Evolutionary conservation across 1,284 basidiomycete species (phyloP).

Genomic region (Erythrobasidium hasegawianum): DNA sequence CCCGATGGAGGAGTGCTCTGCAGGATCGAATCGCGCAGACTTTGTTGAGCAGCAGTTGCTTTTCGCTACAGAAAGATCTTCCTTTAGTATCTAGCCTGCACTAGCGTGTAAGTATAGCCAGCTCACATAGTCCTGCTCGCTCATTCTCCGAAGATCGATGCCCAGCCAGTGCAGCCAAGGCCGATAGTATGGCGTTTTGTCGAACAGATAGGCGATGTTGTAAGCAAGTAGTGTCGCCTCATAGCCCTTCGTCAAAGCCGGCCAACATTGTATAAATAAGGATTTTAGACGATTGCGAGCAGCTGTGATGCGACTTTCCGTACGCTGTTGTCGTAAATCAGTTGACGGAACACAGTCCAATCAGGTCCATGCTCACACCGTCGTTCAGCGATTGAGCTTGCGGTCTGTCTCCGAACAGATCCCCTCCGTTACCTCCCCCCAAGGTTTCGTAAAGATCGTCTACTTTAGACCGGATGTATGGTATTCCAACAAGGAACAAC

Average conservation of each 20-base stretch:
- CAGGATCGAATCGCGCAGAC: constrained; percentile 36
- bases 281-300: neutral
- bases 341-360: too few species aligned
- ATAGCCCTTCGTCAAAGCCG: constrained; percentile 70
- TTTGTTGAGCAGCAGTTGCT: constrained; percentile 51
- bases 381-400: neutral
- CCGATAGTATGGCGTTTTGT: constrained; percentile 77
- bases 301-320: neutral
- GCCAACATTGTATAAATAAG: constrained; percentile 56
- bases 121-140: constrained; percentile 62
- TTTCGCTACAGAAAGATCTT: too few species aligned
- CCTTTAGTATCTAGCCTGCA: too few species aligned
- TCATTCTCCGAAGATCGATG: constrained; percentile 72
- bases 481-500: constrained; percentile 60
- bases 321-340: neutral
- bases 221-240: constrained; percentile 77
- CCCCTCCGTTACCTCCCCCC: constrained; percentile 68
- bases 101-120: too few species aligned
- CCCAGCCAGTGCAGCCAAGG: constrained; percentile 86
- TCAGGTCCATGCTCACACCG: neutral
- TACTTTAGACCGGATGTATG: constrained; percentile 81
- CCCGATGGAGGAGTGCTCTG: neutral
- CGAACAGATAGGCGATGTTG: constrained; percentile 88
- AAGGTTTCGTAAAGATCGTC: constrained; percentile 86
- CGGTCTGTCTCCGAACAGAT: constrained; percentile 59